A percentile compares a stretch with the other conserved stretches of the same genome.
Evolutionary conservation across 2,329 filamentous ascomycete species (phyloP).

Genomic region (Sphaerulina musiva): DNA sequence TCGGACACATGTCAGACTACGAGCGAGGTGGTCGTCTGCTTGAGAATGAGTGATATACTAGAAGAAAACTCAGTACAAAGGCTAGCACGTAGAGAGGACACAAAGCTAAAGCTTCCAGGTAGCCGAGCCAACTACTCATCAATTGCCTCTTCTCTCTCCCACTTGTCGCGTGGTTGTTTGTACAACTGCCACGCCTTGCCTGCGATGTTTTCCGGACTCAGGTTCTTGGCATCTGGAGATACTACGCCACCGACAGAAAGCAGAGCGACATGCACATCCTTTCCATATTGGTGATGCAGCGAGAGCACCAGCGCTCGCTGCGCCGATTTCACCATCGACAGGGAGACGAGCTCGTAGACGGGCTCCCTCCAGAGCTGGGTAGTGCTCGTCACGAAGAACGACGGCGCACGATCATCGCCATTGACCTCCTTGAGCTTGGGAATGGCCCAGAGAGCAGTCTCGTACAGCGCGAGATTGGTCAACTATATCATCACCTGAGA

Average conservation of each 20-base stretch:
- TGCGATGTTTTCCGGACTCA: slow-evolving; percentile 45
- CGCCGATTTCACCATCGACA: slow-evolving; percentile 48
- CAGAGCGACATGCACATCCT: slow-evolving; percentile 45
- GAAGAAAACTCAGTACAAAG: too few species aligned
- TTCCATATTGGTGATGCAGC: slow-evolving; percentile 38
- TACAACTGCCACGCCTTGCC: slow-evolving; percentile 42
- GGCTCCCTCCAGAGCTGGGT: slow-evolving; percentile 44
- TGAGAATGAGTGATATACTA: too few species aligned
- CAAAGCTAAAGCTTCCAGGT: too few species aligned
- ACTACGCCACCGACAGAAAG: slow-evolving; percentile 44
- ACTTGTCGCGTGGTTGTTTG: slow-evolving; percentile 35
- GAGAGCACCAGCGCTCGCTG: slow-evolving; percentile 47
- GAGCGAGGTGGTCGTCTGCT: too few species aligned
- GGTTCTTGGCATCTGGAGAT: slow-evolving; percentile 34
- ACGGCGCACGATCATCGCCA: slow-evolving; percentile 36
- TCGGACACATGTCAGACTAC: too few species aligned
- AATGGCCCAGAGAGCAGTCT: slow-evolving; percentile 44
- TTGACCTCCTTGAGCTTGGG: slow-evolving; percentile 37
- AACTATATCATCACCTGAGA: slow-evolving; percentile 31
- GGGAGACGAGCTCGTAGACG: slow-evolving; percentile 42
- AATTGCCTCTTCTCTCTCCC: slow-evolving; percentile 39
- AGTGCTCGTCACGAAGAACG: slow-evolving; percentile 46
- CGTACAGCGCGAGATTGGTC: slow-evolving; percentile 45
- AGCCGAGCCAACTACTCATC: neutral
- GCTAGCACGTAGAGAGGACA: too few species aligned